Percentiles rank a stretch among this genome's conserved stretches.
Conservation (phyloP, 768 basidiomycete genomes). For the Leccinum boreale region DNA sequence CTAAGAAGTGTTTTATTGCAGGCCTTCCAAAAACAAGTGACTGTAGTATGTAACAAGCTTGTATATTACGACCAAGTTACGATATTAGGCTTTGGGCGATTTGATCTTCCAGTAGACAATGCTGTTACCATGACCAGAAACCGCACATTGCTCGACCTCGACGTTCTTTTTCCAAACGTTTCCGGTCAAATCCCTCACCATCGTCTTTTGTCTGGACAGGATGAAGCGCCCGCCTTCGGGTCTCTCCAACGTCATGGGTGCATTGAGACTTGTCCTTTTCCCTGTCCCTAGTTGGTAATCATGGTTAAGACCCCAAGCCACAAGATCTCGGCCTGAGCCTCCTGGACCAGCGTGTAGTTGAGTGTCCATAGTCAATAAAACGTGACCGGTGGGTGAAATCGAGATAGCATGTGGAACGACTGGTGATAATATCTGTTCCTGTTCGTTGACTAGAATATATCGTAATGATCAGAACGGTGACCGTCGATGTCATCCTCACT, state of each 20-base stretch:
- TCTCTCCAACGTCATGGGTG: conserved; percentile 50
- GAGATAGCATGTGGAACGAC: conserved; percentile 61
- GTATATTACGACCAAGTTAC: neutral
- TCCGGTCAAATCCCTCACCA: conserved; percentile 58
- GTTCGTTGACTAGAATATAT: conserved; percentile 57
- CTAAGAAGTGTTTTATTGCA: neutral
- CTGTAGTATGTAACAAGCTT: neutral
- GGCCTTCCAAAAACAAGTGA: neutral
- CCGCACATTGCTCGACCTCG: conserved; percentile 60
- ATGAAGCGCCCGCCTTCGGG: conserved; percentile 57
- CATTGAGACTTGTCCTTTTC: conserved; percentile 54
- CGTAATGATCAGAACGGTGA: conserved; percentile 3
- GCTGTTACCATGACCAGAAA: conserved; percentile 61
- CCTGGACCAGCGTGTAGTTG: conserved; percentile 44
- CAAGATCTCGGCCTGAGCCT: conserved; percentile 58
- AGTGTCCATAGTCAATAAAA: conserved; percentile 71
- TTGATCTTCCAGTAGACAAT: conserved; percentile 68
- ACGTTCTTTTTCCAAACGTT: conserved; percentile 57
- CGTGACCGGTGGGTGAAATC: conserved; percentile 73
- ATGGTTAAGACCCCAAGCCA: conserved; percentile 72
- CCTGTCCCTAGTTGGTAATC: conserved; percentile 77
- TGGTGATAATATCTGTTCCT: conserved; percentile 53
- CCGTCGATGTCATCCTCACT: conserved; percentile 26
- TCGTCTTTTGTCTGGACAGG: conserved; percentile 48
- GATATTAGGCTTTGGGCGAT: neutral